These are phyloP conservation scores for Petunia hybrid DNA, from an alignment of 305 asterid species.

Conservation along the genomic window DNA sequence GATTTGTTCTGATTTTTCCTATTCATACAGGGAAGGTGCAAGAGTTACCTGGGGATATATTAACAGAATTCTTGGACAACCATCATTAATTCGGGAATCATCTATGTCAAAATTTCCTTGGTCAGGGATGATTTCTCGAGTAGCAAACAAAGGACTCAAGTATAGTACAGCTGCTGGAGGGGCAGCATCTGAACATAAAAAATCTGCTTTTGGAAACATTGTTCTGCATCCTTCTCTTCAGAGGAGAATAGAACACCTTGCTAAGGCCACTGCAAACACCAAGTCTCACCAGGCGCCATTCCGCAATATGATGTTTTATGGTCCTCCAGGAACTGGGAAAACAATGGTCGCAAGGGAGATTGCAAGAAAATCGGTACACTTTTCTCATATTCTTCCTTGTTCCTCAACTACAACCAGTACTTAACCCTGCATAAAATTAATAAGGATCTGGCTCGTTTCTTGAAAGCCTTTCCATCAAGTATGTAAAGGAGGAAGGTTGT, in stretches of 20 bases:
- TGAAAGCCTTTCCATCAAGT: background rate
- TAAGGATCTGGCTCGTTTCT: background rate
- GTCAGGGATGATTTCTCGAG: slow-evolving; percentile 78
- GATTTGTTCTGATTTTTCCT: slow-evolving; percentile 30
- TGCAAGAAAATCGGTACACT: slow-evolving; percentile 88
- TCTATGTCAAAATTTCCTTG: slow-evolving; percentile 92
- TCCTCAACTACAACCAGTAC: background rate
- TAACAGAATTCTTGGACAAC: slow-evolving; percentile 96
- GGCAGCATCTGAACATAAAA: slow-evolving; percentile 53
- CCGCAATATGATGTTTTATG: slow-evolving; percentile 96
- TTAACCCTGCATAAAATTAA: background rate
- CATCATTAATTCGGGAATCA: slow-evolving; percentile 97
- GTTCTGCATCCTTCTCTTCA: slow-evolving; percentile 89
- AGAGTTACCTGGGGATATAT: slow-evolving; percentile 94
- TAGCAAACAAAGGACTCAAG: slow-evolving; percentile 54
- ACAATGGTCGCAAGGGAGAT: slow-evolving; percentile 99
- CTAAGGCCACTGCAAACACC: slow-evolving; percentile 97
- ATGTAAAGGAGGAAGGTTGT: too few species aligned
- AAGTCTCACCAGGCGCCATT: slow-evolving; percentile 95
- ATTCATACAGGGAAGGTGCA: slow-evolving; percentile 88
- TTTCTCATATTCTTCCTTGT: background rate
- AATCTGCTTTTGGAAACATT: slow-evolving; percentile 69
- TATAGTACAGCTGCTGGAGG: slow-evolving; percentile 60
- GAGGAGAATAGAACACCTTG: slow-evolving; percentile 88
- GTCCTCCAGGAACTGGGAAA: slow-evolving; percentile 99